Conservation (phyloP, 2,329 filamentous ascomycete genomes). For the Epichloe scottii region DNA sequence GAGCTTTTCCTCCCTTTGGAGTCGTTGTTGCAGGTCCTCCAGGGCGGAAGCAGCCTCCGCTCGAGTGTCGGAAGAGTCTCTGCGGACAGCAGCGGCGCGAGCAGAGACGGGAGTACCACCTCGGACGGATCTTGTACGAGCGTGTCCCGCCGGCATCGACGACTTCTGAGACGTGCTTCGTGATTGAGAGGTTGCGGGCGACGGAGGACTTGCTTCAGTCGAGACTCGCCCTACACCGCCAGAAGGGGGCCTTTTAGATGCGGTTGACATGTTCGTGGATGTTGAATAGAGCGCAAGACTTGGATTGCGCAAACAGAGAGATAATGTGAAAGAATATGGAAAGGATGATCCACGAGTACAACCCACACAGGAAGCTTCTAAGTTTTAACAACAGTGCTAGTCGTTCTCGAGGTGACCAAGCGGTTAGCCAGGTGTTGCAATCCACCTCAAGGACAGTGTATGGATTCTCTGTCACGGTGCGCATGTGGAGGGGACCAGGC, state of each 20-base stretch:
- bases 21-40: conserved; percentile 71
- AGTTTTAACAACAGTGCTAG: background rate
- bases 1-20: conserved; percentile 66
- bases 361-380: background rate
- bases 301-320: background rate
- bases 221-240: conserved; percentile 33
- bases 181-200: conserved; percentile 24
- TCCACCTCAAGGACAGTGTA: background rate
- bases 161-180: conserved; percentile 27
- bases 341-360: background rate
- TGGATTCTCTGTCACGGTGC: background rate
- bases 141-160: conserved; percentile 29
- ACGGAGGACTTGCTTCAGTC: conserved; percentile 22
- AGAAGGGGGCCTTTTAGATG: conserved; percentile 40
- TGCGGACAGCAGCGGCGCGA: conserved; percentile 55
- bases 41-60: conserved; percentile 69
- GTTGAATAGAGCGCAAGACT: background rate
- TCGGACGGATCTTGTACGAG: conserved; percentile 54
- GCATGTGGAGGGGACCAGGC: background rate
- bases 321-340: background rate
- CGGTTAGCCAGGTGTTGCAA: background rate
- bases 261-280: conserved; percentile 33
- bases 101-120: conserved; percentile 57
- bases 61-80: conserved; percentile 53
- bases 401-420: background rate